These are phyloP conservation scores for Ceratocystis smalleyi DNA, from an alignment of 2,329 filamentous ascomycete species.

Conservation along the genomic window DNA sequence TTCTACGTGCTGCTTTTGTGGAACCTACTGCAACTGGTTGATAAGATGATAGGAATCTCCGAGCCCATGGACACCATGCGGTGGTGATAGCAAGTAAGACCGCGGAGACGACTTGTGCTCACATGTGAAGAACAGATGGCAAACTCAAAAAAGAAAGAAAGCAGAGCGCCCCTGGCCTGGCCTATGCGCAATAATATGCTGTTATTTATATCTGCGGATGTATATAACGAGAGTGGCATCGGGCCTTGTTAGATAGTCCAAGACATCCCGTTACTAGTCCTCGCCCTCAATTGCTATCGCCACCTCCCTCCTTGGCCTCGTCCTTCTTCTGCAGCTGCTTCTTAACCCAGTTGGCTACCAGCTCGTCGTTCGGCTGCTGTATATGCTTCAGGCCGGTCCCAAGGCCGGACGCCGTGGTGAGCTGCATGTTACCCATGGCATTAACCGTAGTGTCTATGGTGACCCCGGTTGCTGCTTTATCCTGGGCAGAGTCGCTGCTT, in stretches of 20 bases:
- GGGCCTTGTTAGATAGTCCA: no score
- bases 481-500: background rate
- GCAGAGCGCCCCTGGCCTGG: no score
- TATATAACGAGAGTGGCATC: no score
- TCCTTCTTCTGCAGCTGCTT: constrained; percentile 49
- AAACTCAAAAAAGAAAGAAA: no score
- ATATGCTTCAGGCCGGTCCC: constrained; percentile 13
- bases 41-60: background rate
- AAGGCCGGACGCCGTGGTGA: background rate
- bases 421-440: background rate
- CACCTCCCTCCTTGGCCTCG: background rate
- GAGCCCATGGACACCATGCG: no score
- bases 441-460: background rate
- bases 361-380: constrained; percentile 47
- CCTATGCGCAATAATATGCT: no score
- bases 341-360: constrained; percentile 77
- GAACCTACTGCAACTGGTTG: background rate
- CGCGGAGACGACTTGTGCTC: no score
- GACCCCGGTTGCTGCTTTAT: no score
- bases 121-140: no score
- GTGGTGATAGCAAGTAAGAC: no score
- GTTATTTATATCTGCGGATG: no score
- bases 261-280: background rate
- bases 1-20: background rate
- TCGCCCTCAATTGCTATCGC: background rate